phyloP scores from a whole-genome alignment of 257 asterid species.

The Parsonsia alboflavescens region DNA sequence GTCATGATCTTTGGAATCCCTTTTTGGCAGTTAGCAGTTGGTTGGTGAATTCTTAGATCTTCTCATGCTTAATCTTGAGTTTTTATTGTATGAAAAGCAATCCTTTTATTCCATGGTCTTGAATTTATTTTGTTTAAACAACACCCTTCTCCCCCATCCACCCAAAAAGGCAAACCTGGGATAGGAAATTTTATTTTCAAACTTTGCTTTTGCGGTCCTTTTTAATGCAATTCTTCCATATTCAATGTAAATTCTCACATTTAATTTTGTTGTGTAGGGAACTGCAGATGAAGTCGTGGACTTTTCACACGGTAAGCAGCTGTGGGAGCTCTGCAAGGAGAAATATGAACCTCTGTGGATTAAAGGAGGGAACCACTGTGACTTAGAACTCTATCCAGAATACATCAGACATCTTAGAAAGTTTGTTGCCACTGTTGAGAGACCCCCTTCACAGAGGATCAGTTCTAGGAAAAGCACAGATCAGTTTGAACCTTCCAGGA shows the following conservation, averaged over 20 bases:
- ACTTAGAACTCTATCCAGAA: slow-evolving; percentile 77
- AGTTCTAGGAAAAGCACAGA: slow-evolving; percentile 62
- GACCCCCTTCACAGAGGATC: slow-evolving; percentile 61
- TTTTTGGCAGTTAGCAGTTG: background rate
- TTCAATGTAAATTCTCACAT: background rate
- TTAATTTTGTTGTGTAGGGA: slow-evolving; percentile 42
- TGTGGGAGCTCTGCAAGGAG: slow-evolving; percentile 79
- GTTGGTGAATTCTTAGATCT: background rate
- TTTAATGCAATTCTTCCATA: background rate
- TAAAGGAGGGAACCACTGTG: slow-evolving; percentile 80
- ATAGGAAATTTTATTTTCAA: no score
- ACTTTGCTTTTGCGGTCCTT: background rate
- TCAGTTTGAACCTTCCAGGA: slow-evolving; percentile 68
- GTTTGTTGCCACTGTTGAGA: slow-evolving; percentile 68
- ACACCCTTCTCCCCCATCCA: no score
- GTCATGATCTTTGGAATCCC: background rate
- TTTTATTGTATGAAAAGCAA: no score
- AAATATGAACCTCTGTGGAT: slow-evolving; percentile 90
- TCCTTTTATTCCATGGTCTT: background rate
- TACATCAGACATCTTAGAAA: slow-evolving; percentile 72
- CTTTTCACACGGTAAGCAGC: slow-evolving; percentile 81
- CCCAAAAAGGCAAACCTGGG: background rate
- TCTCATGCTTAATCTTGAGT: no score
- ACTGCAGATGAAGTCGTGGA: slow-evolving; percentile 90
- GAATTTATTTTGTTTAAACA: background rate